Base-by-base conservation (phyloP, 1,139 yeast species). In the Candida pseudoviswanathii region DNA sequence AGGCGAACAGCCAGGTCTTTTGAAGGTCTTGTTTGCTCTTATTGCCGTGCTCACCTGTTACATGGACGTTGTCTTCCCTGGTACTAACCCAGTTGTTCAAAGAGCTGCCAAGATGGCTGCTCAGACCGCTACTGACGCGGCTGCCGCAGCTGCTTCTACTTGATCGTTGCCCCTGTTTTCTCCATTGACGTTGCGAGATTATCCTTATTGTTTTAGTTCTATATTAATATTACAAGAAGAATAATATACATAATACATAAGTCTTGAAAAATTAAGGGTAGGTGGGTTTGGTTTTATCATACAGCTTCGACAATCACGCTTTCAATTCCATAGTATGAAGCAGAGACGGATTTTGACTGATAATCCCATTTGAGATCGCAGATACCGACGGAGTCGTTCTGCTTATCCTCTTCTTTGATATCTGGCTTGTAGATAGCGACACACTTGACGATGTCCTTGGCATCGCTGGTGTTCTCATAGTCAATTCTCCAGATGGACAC, bases 401-500 rank as follows among this genome's bases (percentile, higher is more conserved):
- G 32, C 6, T 38, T 24, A 21, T 43, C 37, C 27, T 33, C 44
- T 26, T 42, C 29, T 2, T 53, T 54, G 26, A 57, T 44, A 7
- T 54, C 60, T 25, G 59, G 56, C 43, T 53, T 50, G 50, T 59
- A 68, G 5, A 64, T 47, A 1, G 65, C 73, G 42, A 67, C 50
- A 49, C 74, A 67, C 43, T 59, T 55, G 46, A 68, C 50, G 6
- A 53, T 43, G 41, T 50, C 53, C 25, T 44, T 50, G 4, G 51
- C 44, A 11, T 33, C 48, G 16, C 24, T 32, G 11, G 52, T 60
- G 41, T 50, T 47, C 31, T 54, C 41, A 42, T 53, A 44, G 36
- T 50, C 43, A 1, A 81, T 61, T 54, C 78, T 78, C 86, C 88
- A 85, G 1, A 85, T 58, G 2, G 77, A 61, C 9, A 84, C 70